Evolutionary conservation across 2,329 filamentous ascomycete genomes (phyloP).

Genomic region (Diaporthe sp.): DNA sequence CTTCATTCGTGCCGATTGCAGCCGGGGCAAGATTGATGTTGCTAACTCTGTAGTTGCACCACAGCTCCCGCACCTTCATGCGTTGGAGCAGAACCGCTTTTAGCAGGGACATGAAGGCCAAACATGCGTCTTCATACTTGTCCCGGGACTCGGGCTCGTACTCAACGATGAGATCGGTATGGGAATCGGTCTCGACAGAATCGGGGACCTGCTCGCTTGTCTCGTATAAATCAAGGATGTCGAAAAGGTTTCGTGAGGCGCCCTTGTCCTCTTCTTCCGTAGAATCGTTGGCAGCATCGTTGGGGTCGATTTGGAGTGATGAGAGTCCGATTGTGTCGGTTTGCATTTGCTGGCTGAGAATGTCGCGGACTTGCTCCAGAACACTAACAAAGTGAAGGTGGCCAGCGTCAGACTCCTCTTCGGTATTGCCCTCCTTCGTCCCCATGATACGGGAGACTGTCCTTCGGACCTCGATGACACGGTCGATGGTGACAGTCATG

Average conservation of each 20-base stretch:
- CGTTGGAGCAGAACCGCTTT: not conserved
- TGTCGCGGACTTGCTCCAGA: not conserved
- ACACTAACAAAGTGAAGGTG: not conserved
- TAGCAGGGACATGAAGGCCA: not conserved
- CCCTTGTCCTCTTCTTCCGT: not conserved
- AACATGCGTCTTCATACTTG: not conserved
- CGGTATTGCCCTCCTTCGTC: not conserved
- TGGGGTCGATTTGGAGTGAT: not conserved
- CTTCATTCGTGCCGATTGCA: not conserved
- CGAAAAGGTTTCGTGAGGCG: not conserved
- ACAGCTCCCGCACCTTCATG: not conserved
- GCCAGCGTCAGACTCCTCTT: not conserved
- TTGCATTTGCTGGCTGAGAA: not conserved
- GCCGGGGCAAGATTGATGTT: not conserved
- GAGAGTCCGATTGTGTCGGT: not conserved
- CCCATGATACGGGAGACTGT: conserved; percentile 7
- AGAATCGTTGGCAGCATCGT: not conserved
- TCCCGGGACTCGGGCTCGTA: not conserved
- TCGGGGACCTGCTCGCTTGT: not conserved
- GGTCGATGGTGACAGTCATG: not conserved
- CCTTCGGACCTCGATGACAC: conserved; percentile 5
- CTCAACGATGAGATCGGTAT: not conserved
- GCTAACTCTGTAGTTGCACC: not conserved
- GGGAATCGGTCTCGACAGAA: not conserved
- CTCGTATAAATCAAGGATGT: conserved; percentile 1